These are phyloP conservation scores for Beauveria rudraprayagi DNA, from an alignment of 2,329 filamentous ascomycete genomes.

Conservation along the genomic window DNA sequence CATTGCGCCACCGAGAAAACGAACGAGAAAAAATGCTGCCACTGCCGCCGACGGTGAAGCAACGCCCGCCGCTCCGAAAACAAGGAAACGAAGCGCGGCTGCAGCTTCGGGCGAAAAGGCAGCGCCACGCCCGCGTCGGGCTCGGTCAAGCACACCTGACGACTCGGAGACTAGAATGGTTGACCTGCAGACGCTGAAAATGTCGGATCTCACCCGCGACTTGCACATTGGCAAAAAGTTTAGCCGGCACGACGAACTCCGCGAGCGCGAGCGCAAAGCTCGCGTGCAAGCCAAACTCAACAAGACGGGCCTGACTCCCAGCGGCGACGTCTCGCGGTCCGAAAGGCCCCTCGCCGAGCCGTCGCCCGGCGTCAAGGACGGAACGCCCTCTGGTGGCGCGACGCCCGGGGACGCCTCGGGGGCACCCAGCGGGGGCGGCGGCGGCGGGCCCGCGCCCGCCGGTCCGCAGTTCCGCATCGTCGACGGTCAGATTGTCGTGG, in stretches of 20 bases:
- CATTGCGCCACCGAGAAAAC: conserved; percentile 2
- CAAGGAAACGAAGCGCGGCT: conserved; percentile 1
- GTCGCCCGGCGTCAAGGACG: conserved; percentile 10
- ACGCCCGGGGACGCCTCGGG: conserved; percentile 16
- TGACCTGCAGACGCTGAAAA: conserved; percentile 58
- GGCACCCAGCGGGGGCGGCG: conserved; percentile 15
- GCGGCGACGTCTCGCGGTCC: conserved; percentile 17
- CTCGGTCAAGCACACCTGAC: conserved; percentile 50
- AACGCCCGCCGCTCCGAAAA: background rate
- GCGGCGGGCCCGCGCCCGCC: conserved; percentile 23
- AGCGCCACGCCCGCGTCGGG: conserved; percentile 22
- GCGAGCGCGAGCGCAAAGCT: conserved; percentile 52
- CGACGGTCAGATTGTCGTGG: conserved; percentile 64
- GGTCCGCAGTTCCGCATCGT: conserved; percentile 55
- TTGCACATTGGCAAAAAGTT: conserved; percentile 67
- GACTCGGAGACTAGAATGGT: conserved; percentile 55
- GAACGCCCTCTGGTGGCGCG: conserved; percentile 11
- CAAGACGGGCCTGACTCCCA: conserved; percentile 19
- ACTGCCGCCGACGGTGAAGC: background rate
- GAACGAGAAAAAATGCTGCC: conserved; percentile 3
- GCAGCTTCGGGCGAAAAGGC: conserved; percentile 13
- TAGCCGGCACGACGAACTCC: conserved; percentile 64
- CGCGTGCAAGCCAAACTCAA: conserved; percentile 24
- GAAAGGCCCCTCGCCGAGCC: conserved; percentile 7
- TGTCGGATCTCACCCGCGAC: conserved; percentile 65